These are phyloP conservation scores for Xylariaceae sp. DNA, from an alignment of 2,329 filamentous ascomycete species.

Conservation along the genomic window DNA sequence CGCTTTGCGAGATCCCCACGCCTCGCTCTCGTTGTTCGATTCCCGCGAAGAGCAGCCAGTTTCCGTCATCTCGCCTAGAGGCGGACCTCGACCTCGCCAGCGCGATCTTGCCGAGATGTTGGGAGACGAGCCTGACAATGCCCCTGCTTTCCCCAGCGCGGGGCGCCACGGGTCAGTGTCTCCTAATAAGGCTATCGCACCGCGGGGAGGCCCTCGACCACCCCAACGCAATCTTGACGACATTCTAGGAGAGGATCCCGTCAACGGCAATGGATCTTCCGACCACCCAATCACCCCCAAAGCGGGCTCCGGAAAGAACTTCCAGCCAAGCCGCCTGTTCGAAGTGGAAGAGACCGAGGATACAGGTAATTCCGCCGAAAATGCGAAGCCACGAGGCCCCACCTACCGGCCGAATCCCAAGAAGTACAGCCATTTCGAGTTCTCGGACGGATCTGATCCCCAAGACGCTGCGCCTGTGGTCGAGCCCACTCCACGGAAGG, in stretches of 20 bases:
- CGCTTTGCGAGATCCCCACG: conserved; percentile 58
- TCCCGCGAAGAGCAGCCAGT: conserved; percentile 53
- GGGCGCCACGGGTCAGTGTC: conserved; percentile 40
- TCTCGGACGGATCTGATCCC: conserved; percentile 59
- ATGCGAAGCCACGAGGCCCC: conserved; percentile 36
- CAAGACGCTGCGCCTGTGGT: conserved; percentile 42
- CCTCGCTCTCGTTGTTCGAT: conserved; percentile 69
- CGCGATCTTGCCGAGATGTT: conserved; percentile 70
- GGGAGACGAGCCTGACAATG: conserved; percentile 42
- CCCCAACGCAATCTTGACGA: conserved; percentile 67
- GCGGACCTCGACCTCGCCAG: conserved; percentile 54
- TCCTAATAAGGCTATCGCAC: conserved; percentile 28
- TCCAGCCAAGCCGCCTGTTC: conserved; percentile 58
- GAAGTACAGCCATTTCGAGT: conserved; percentile 83
- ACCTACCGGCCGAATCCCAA: conserved; percentile 63
- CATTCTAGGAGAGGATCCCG: conserved; percentile 55
- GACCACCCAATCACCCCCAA: conserved; percentile 38
- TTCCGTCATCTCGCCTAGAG: conserved; percentile 57
- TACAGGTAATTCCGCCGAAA: conserved; percentile 38
- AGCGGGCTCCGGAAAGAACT: conserved; percentile 55
- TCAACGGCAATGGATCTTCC: conserved; percentile 31
- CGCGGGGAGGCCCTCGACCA: conserved; percentile 37
- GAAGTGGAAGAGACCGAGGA: conserved; percentile 48
- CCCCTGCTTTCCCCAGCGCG: conserved; percentile 31
- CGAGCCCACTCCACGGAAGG: conserved; percentile 40